A percentile compares a stretch with the other conserved stretches of the same genome.
phyloP scores from a whole-genome alignment of 2,329 filamentous ascomycete species.

The Aspergillus clavatus region DNA sequence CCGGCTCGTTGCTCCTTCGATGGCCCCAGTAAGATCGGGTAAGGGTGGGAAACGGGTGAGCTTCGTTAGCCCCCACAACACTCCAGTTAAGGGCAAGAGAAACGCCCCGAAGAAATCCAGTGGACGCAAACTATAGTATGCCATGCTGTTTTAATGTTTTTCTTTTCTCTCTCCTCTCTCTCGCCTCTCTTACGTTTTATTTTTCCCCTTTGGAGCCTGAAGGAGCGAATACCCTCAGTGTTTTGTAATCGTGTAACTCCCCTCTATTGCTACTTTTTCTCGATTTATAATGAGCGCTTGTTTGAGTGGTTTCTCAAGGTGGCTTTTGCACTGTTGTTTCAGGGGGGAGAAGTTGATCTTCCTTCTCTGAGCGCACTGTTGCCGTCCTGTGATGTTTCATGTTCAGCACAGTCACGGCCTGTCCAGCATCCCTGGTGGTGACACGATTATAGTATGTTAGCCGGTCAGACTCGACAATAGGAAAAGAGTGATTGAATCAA shows the following conservation, averaged over 20 bases:
- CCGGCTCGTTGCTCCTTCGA: slow-evolving; percentile 21
- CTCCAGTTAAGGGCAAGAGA: slow-evolving; percentile 26
- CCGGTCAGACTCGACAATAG: background rate
- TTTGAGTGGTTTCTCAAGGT: background rate
- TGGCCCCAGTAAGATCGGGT: slow-evolving; percentile 24
- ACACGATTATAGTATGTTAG: background rate
- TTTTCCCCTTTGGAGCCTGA: background rate
- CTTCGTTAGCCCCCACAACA: slow-evolving; percentile 34
- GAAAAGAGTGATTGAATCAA: background rate
- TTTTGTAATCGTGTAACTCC: background rate
- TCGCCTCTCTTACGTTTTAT: background rate
- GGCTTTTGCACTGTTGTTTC: no score
- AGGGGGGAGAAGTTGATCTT: background rate
- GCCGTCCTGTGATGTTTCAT: background rate
- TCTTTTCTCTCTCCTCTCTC: slow-evolving; percentile 2
- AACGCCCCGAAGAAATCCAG: slow-evolving; percentile 21
- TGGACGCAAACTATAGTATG: slow-evolving; percentile 13
- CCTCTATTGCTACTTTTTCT: background rate
- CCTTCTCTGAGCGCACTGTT: background rate
- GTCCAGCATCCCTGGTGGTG: background rate
- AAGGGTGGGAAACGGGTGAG: slow-evolving; percentile 36
- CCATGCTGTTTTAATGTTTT: slow-evolving; percentile 12
- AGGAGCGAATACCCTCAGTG: background rate
- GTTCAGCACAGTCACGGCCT: background rate
- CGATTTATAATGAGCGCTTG: background rate